Base-by-base conservation (phyloP, 2,329 filamentous ascomycete species). In the Aspergillus eucalypticola region DNA sequence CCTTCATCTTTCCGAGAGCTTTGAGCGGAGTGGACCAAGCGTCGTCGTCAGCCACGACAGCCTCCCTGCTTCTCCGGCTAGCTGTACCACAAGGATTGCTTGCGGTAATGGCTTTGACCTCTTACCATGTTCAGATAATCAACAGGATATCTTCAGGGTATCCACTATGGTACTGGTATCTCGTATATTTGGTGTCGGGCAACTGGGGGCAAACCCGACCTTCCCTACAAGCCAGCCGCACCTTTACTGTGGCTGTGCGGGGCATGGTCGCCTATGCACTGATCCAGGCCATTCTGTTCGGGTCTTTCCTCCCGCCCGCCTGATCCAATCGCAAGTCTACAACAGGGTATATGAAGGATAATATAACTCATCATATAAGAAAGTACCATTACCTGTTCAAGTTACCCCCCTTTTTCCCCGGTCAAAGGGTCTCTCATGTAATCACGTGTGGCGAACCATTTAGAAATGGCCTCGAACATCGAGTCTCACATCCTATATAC, bases 101-200 rank as follows among this genome's bases (percentile, higher is more conserved):
- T 17, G 88, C 89, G 1, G 62, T 85, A 2, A 75, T 94, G 60
- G 90, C 92, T 19, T 76, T 93, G 19, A 91, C 88, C 11, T 91
- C 81, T 64, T 96, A 96, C 71, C 95, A 99, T 72, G 90, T 97
- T 25, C 95, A 99, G 76, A 96, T 99, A 67, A 89, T 98, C 69
- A 96, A 90, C 48, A 86, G 95, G 23, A 83, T 99, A 15, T 89
- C 91, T 1, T 96, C 93, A 0, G 94, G 88, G 0, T 96, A 94
- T 75, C 90, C 92, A 1, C 77, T 95, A 17, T 97, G 92, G 92
- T 95, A 96, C 73, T 88, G 90, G 82, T 91, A 89, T 82, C 73
- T 96, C 41, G 90, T 90, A 0, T 78, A 76, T 17, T 63, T 63
- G 38, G 65, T 70, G 15, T 60, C 76, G 48, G 62, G 65, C 32